phyloP scores from a whole-genome alignment of 2,329 filamentous ascomycete species.

The Colletotrichum sp. region DNA sequence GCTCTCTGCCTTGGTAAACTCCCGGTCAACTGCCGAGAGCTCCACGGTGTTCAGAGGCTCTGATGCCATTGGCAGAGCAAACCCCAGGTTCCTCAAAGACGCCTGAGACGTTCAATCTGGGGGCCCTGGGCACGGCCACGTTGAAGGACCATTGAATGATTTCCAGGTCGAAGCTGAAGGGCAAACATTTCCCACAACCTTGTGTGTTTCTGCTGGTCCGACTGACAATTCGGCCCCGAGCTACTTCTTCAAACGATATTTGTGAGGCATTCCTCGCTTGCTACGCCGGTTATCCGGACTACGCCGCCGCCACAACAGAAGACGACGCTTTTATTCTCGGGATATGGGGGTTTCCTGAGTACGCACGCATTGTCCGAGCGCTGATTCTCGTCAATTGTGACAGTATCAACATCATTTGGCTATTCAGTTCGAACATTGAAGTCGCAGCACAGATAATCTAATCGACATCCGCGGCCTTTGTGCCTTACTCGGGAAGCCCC shows the following conservation, averaged over 20 bases:
- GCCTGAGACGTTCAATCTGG: not conserved
- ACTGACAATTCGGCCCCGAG: not conserved
- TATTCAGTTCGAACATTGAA: not conserved
- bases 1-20: not conserved
- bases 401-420: not conserved
- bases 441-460: not conserved
- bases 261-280: not conserved
- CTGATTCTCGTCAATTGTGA: not conserved
- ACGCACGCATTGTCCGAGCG: not conserved
- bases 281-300: not conserved
- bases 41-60: not conserved
- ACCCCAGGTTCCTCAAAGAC: not conserved
- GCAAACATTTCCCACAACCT: not conserved
- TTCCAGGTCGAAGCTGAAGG: not conserved
- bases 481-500: not conserved
- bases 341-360: not conserved
- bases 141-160: not conserved
- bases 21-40: not conserved
- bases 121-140: not conserved
- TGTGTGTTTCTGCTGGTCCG: not conserved
- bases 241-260: not conserved
- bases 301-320: not conserved
- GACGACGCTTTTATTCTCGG: not conserved
- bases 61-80: not conserved
- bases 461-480: not conserved